Percentiles rank a stretch among this genome's conserved stretches.
Evolutionary conservation across 805 yeast genomes (phyloP).

Genomic region (Lipomyces spencermartinsiae): DNA sequence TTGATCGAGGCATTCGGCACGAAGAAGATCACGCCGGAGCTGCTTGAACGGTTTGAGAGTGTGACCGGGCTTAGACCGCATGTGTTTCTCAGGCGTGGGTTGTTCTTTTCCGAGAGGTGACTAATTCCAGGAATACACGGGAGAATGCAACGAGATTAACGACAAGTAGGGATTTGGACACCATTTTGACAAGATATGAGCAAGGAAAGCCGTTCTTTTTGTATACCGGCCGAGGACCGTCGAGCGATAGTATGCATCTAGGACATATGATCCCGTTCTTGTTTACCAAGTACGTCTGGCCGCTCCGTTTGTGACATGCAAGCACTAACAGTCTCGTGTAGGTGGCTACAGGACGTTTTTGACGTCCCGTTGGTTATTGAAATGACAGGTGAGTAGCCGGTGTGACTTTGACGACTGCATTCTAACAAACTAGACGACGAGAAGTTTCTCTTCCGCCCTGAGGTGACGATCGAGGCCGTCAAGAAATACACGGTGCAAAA

Average conservation of each 20-base stretch:
- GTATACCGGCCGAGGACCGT: constrained; percentile 98
- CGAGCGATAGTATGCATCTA: constrained; percentile 90
- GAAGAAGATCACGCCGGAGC: constrained; percentile 67
- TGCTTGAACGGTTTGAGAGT: constrained; percentile 72
- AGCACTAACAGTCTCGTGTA: constrained; percentile 1
- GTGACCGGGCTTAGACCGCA: constrained; percentile 94
- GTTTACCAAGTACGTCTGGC: constrained; percentile 67
- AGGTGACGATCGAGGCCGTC: constrained; percentile 87
- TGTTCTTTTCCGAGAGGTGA: constrained; percentile 84
- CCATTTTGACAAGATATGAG: constrained; percentile 86
- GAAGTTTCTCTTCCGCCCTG: constrained; percentile 91
- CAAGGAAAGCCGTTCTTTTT: constrained; percentile 93
- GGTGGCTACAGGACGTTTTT: constrained; percentile 96
- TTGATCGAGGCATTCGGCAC: constrained; percentile 89
- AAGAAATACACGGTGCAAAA: constrained; percentile 79
- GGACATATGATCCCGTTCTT: constrained; percentile 96
- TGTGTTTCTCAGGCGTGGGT: constrained; percentile 85
- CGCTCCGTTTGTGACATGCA: not conserved
- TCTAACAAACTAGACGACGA: constrained; percentile 84
- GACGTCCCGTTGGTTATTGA: constrained; percentile 95
- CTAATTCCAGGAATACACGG: not conserved
- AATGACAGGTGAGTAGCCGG: constrained; percentile 41
- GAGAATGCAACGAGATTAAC: not conserved
- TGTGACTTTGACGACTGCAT: not conserved
- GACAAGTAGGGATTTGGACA: constrained; percentile 48